Base-by-base conservation (phyloP, 805 yeast genomes). In the Danielia reshetovae region DNA sequence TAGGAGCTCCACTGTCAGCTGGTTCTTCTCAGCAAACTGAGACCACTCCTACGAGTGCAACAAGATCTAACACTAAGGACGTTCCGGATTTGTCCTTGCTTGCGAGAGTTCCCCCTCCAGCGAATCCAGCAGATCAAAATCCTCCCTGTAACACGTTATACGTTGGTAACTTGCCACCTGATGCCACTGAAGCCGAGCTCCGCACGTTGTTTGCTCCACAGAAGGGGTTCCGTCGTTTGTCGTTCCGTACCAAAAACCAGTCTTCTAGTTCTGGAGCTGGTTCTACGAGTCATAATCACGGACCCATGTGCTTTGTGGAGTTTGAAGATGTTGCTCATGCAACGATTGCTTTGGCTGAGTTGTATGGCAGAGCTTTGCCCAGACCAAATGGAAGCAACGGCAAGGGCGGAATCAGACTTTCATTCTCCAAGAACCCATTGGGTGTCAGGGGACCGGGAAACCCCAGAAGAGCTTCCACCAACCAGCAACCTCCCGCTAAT, bases 241-340 rank as follows among this genome's bases (percentile, higher is more conserved):
- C 95, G 13, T 93, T 93, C 69, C 75, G 96, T 49, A 89, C 94
- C 12, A 87, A 88, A 60, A 62, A 59, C 39, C 62, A 56, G 40
- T 28, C 42, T 4, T 28, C 46, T 7, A 34, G 37, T 44, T 60
- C 17, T 40, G 42, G 42, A 39, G 49, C 40, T 49, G 40, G 46
- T 12, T 42, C 51, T 0, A 35, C 54, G 16, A 46, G 52, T 27
- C 65, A 62, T 39, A 74, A 76, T 46, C 94, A 84, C 63, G 97
- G 98, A 4, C 98, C 98, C 36, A 93, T 93, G 97, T 93, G 98
- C 61, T 93, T 93, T 70, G 98, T 93, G 35, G 98, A 93, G 67
- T 93, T 93, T 65, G 98, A 93, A 50, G 97, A 90, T 58, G 95
- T 93, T 34, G 81, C 84, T 3, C 83, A 77, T 60, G 98, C 98